phyloP scores from a whole-genome alignment of 768 basidiomycete species.

The Boletus rubroflammeus region DNA sequence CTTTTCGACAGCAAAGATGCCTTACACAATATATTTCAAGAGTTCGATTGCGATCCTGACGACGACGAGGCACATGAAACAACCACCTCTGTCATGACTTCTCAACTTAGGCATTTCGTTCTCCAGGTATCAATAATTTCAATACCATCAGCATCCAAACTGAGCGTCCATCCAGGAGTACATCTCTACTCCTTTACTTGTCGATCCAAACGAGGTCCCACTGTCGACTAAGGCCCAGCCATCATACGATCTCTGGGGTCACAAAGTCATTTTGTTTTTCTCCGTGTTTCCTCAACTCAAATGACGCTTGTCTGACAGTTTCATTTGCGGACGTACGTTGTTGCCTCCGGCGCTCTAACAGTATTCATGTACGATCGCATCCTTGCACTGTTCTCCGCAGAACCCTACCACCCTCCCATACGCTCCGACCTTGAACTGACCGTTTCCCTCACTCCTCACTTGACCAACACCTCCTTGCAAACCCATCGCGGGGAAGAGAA shows the following conservation, averaged over 20 bases:
- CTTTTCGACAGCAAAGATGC: slow-evolving; percentile 77
- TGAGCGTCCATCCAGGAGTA: slow-evolving; percentile 65
- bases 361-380: slow-evolving; percentile 80
- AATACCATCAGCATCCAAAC: slow-evolving; percentile 1
- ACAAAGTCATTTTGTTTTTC: slow-evolving; percentile 49
- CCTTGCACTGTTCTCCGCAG: slow-evolving; percentile 83
- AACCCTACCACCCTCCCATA: slow-evolving; percentile 56
- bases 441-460: slow-evolving; percentile 56
- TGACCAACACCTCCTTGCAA: slow-evolving; percentile 93
- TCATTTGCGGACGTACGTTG: slow-evolving; percentile 87
- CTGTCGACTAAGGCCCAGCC: slow-evolving; percentile 16
- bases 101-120: slow-evolving; percentile 93
- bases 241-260: slow-evolving; percentile 37
- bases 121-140: slow-evolving; percentile 62
- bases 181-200: slow-evolving; percentile 66
- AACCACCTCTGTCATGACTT: slow-evolving; percentile 64
- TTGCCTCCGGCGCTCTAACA: slow-evolving; percentile 70
- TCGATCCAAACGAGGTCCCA: slow-evolving; percentile 59
- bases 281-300: neutral
- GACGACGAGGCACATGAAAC: slow-evolving; percentile 44
- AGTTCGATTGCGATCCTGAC: slow-evolving; percentile 64
- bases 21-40: slow-evolving; percentile 71
- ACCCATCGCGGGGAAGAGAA: slow-evolving; percentile 57
- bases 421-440: slow-evolving; percentile 25
- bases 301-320: slow-evolving; percentile 52